Conservation (phyloP, 345 rosid genomes). For the Pugionium dolabratum region DNA sequence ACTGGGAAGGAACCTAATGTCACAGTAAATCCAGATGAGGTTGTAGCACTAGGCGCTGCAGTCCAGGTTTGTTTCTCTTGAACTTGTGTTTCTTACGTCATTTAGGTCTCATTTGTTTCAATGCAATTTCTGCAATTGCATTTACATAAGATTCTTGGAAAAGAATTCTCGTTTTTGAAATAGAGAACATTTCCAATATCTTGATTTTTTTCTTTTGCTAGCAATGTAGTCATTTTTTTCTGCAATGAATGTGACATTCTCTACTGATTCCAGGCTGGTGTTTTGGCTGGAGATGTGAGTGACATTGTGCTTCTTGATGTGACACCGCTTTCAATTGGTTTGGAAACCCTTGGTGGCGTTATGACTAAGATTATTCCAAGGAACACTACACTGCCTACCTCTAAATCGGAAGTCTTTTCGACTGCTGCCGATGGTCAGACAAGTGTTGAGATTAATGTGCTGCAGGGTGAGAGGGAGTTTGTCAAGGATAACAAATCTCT, state of each 20-base stretch:
- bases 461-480: slow-evolving; percentile 97
- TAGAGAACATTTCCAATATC: too few species aligned
- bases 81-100: not conserved
- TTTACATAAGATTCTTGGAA: too few species aligned
- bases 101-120: too few species aligned
- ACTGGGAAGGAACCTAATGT: slow-evolving; percentile 96
- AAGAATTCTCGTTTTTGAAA: too few species aligned
- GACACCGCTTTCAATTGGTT: slow-evolving; percentile 80
- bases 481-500: slow-evolving; percentile 94
- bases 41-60: slow-evolving; percentile 98
- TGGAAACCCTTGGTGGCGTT: slow-evolving; percentile 97
- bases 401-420: slow-evolving; percentile 97
- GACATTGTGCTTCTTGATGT: slow-evolving; percentile 93
- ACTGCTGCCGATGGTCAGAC: slow-evolving; percentile 99
- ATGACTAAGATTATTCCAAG: slow-evolving; percentile 97
- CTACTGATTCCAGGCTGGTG: slow-evolving; percentile 69
- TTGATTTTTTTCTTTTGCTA: too few species aligned
- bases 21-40: slow-evolving; percentile 97
- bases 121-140: too few species aligned
- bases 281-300: slow-evolving; percentile 92
- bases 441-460: slow-evolving; percentile 94
- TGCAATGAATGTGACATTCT: not conserved
- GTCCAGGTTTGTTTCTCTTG: slow-evolving; percentile 64
- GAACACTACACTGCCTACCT: slow-evolving; percentile 91
- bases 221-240: too few species aligned